Evolutionary conservation across 2,329 filamentous ascomycete genomes (phyloP), one percentile per base, ranked within the genome.

Genomic region (Talaromyces sp.): DNA sequence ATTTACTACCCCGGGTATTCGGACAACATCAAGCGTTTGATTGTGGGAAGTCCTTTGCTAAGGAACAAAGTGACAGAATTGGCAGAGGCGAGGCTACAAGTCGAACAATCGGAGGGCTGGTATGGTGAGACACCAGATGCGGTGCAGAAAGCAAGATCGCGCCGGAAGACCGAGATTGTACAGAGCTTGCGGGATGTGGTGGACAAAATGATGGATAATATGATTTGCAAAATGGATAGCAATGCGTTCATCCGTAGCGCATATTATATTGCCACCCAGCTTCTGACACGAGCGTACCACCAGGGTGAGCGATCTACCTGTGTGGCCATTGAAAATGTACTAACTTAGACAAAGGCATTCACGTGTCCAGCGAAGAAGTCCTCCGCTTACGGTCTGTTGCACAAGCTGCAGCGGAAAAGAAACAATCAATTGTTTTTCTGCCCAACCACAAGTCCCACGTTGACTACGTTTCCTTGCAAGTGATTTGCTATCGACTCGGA

Each of bases 151-250:
- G 75, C 73, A 22, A 72, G 71, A 65, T 67, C 70, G 6, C 73
- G 73, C 54, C 76, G 78, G 14, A 70, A 75, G 56, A 81, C 79
- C 64, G 87, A 90, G 71, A 86, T 98, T 64, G 88, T 93, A 73
- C 82, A 83, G 43, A 89, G 89, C 65, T 81, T 99, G 54, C 84
- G 88, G 63, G 88, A 97, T 73, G 89, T 97, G 4, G 90, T 92
- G 3, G 92, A 95, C 68, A 88, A 90, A 69, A 89, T 95, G 85
- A 92, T 93, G 27, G 92, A 97, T 74, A 87, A 90, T 68, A 98
- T 99, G 95, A 97, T 99, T 67, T 98, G 94, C 85, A 99, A 99
- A 79, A 94, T 98, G 84, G 95, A 99, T 78, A 96, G 90, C 82
- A 96, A 93, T 75, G 82, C 87, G 2, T 98, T 98, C 74, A 97